A percentile compares a stretch with the other conserved stretches of the same genome.
Evolutionary conservation across 768 basidiomycete species (phyloP).

Genomic region (Macrolepiota albuminosa): DNA sequence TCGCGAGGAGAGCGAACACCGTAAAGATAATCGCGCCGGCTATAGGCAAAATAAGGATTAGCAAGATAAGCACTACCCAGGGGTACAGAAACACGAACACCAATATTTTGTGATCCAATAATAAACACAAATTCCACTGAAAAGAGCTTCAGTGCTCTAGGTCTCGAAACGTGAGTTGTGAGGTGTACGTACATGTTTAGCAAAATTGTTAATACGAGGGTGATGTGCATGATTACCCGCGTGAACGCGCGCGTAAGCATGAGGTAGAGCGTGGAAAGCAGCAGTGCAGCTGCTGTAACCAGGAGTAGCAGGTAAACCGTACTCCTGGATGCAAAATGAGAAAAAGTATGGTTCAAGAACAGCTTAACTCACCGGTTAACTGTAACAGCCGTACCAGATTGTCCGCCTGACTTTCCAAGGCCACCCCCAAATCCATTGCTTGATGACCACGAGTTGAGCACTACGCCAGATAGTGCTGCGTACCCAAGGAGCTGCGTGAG

Average conservation of each 20-base stretch:
- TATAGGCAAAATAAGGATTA: constrained; percentile 19
- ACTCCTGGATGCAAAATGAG: constrained; percentile 37
- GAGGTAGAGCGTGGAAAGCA: constrained; percentile 64
- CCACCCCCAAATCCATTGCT: constrained; percentile 71
- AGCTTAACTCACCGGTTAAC: constrained; percentile 52
- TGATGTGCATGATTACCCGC: constrained; percentile 71
- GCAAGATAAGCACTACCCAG: constrained; percentile 3
- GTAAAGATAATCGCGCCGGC: constrained; percentile 85
- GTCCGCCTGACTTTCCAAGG: constrained; percentile 51
- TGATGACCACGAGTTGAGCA: constrained; percentile 56
- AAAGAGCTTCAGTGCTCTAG: constrained; percentile 4
- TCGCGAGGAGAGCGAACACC: constrained; percentile 68
- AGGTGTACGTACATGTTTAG: constrained; percentile 59
- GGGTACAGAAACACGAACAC: constrained; percentile 36
- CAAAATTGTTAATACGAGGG: constrained; percentile 55
- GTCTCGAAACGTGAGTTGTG: background rate
- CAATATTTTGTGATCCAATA: constrained; percentile 70
- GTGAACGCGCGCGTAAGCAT: constrained; percentile 72
- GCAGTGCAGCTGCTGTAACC: constrained; percentile 61
- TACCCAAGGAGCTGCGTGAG: constrained; percentile 57
- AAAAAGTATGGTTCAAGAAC: background rate
- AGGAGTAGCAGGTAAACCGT: constrained; percentile 75
- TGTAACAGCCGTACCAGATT: constrained; percentile 55
- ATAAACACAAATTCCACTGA: constrained; percentile 69
- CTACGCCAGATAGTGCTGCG: constrained; percentile 61